Percentiles rank a stretch among this genome's conserved stretches.
Evolutionary conservation across 2,329 filamentous ascomycete genomes (phyloP).

Genomic region (Karstenula rhodostoma): DNA sequence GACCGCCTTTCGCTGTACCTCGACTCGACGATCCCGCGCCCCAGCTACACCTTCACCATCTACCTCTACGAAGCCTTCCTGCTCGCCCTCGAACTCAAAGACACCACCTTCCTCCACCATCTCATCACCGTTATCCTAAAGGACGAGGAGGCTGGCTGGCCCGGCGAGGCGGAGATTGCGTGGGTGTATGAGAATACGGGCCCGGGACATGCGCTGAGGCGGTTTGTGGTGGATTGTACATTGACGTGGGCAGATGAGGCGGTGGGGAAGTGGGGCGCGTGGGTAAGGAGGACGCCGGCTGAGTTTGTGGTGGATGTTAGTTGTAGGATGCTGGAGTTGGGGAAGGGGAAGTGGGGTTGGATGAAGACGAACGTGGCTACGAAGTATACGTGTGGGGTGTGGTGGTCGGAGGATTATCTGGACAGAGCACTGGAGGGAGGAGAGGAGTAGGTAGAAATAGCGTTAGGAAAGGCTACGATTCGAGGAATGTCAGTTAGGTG

Average conservation of each 20-base stretch:
- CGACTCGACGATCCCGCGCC: conserved; percentile 2
- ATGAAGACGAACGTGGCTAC: not conserved
- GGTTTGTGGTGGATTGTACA: conserved; percentile 7
- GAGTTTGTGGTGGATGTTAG: conserved; percentile 1
- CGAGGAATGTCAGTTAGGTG: not conserved
- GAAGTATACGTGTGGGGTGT: not conserved
- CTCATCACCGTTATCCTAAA: not conserved
- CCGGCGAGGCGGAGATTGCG: not conserved
- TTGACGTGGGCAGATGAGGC: conserved; percentile 1
- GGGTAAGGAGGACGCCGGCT: not conserved
- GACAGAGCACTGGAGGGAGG: not conserved
- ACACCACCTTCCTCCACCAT: not conserved
- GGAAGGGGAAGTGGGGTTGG: not conserved
- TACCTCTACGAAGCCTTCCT: conserved; percentile 1
- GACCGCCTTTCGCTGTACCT: conserved; percentile 4
- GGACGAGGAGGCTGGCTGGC: not conserved
- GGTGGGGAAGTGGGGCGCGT: not conserved
- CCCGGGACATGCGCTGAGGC: not conserved
- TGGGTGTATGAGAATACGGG: conserved; percentile 7
- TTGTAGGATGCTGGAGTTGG: not conserved
- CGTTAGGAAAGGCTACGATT: not conserved
- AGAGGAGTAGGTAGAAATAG: not conserved
- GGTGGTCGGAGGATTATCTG: not conserved
- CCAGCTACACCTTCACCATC: not conserved
- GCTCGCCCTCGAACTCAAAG: not conserved